phyloP scores from a whole-genome alignment of 805 yeast genomes.

The Nakazawaea anatomiae region DNA sequence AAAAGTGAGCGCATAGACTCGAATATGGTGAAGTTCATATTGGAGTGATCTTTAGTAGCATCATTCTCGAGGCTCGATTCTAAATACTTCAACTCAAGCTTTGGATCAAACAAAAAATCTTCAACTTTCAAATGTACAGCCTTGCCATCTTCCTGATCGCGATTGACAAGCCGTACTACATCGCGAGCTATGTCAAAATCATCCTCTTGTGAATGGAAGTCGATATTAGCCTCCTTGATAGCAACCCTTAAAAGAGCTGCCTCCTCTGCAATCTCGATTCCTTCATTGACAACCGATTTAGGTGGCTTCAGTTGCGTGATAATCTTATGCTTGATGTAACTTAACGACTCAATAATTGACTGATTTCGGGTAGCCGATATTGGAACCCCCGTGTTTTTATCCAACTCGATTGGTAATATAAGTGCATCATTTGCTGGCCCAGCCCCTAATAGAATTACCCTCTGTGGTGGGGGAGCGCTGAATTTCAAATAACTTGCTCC shows the following conservation, averaged over 20 bases:
- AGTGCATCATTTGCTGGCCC: constrained; percentile 18
- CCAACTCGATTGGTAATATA: constrained; percentile 20
- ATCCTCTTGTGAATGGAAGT: neutral
- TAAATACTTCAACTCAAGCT: constrained; percentile 14
- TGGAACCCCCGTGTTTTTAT: constrained; percentile 7
- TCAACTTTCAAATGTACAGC: constrained; percentile 12
- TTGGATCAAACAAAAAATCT: constrained; percentile 22
- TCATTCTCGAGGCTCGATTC: constrained; percentile 3
- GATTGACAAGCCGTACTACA: constrained; percentile 10
- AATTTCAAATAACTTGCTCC: constrained; percentile 29
- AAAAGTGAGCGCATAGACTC: constrained; percentile 13
- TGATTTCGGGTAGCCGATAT: constrained; percentile 10
- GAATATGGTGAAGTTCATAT: constrained; percentile 17
- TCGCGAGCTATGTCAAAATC: constrained; percentile 14
- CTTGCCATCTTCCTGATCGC: constrained; percentile 12
- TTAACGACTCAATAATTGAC: constrained; percentile 11
- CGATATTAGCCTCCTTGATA: neutral
- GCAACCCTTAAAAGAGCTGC: neutral
- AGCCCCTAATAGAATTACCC: constrained; percentile 27
- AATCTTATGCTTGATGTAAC: constrained; percentile 15
- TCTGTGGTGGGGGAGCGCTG: constrained; percentile 25
- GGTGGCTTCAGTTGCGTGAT: constrained; percentile 1
- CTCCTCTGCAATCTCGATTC: constrained; percentile 12
- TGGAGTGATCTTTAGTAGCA: neutral
- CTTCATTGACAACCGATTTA: constrained; percentile 15